These are phyloP conservation scores for Paradendryphiella salina DNA, from an alignment of 2,329 filamentous ascomycete species.

Conservation along the genomic window DNA sequence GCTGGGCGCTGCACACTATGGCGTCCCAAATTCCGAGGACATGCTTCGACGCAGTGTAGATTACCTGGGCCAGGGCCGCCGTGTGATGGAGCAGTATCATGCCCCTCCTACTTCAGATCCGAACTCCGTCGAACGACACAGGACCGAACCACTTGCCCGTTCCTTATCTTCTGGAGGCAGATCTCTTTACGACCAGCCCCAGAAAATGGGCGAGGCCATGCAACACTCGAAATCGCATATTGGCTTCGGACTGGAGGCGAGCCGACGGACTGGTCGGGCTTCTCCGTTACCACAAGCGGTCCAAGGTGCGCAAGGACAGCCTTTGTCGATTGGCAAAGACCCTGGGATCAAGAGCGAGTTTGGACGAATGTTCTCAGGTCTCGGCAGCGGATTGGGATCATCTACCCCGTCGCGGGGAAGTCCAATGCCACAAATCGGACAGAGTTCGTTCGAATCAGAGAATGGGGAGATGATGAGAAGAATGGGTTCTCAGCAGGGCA, in stretches of 20 bases:
- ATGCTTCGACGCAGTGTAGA: conserved; percentile 43
- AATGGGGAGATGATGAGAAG: conserved; percentile 37
- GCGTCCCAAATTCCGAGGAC: conserved; percentile 31
- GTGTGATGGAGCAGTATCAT: conserved; percentile 46
- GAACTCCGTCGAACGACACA: conserved; percentile 39
- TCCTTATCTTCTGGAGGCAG: conserved; percentile 42
- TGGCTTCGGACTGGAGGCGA: conserved; percentile 71
- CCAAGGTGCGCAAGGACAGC: conserved; percentile 83
- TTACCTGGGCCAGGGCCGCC: conserved; percentile 37
- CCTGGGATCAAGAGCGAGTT: conserved; percentile 94
- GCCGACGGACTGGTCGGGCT: conserved; percentile 77
- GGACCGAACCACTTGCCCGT: conserved; percentile 40
- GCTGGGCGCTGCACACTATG: conserved; percentile 31
- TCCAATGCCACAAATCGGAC: conserved; percentile 49
- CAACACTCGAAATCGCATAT: conserved; percentile 69
- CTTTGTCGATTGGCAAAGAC: conserved; percentile 76
- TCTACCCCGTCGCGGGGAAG: conserved; percentile 59
- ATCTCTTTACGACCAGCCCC: conserved; percentile 45
- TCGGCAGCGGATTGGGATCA: conserved; percentile 69
- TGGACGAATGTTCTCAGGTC: conserved; percentile 92
- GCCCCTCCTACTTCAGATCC: conserved; percentile 47
- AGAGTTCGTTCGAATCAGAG: conserved; percentile 35
- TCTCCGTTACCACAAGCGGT: conserved; percentile 92
- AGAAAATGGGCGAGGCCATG: conserved; percentile 56
- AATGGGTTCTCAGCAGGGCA: conserved; percentile 45